A percentile compares a stretch with the other conserved stretches of the same genome.
phyloP scores from a whole-genome alignment of 495 filamentous ascomycete genomes.

The Neohortaea acidophila region DNA sequence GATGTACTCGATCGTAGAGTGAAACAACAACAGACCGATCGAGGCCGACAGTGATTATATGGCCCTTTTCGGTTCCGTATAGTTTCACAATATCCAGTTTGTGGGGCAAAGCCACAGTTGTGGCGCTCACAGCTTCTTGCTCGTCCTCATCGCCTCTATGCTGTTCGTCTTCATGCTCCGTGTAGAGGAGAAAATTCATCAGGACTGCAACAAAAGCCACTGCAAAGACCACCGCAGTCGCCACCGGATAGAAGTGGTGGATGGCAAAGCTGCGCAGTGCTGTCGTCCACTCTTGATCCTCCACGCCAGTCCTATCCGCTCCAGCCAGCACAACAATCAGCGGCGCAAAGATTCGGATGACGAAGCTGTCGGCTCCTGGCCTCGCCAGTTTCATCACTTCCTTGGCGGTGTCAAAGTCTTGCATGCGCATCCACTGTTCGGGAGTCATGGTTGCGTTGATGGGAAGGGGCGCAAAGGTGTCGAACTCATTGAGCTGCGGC shows the following conservation, averaged over 20 bases:
- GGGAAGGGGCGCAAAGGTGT: constrained; percentile 22
- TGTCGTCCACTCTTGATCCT: constrained; percentile 25
- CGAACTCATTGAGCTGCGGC: constrained; percentile 8
- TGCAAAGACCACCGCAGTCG: constrained; percentile 38
- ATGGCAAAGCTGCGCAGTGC: constrained; percentile 40
- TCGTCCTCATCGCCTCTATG: constrained; percentile 21
- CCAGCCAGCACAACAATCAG: constrained; percentile 50
- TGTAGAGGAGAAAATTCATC: constrained; percentile 50
- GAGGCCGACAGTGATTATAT: constrained; percentile 49
- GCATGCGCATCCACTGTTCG: constrained; percentile 52
- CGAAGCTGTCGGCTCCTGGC: constrained; percentile 46
- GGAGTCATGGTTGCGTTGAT: constrained; percentile 55
- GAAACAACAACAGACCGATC: constrained; percentile 48
- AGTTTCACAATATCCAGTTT: constrained; percentile 48
- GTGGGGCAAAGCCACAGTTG: constrained; percentile 44
- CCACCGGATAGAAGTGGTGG: constrained; percentile 41
- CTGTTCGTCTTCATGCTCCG: constrained; percentile 28
- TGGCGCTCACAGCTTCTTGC: constrained; percentile 34
- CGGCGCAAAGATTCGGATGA: constrained; percentile 52
- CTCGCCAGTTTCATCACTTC: constrained; percentile 56
- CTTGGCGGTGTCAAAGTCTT: constrained; percentile 57
- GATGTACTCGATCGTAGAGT: constrained; percentile 27
- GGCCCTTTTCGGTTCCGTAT: constrained; percentile 38
- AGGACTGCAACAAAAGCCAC: constrained; percentile 42
- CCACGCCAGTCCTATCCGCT: constrained; percentile 37